Conservation (phyloP, 495 filamentous ascomycete species). For the Terfezia boudieri region DNA sequence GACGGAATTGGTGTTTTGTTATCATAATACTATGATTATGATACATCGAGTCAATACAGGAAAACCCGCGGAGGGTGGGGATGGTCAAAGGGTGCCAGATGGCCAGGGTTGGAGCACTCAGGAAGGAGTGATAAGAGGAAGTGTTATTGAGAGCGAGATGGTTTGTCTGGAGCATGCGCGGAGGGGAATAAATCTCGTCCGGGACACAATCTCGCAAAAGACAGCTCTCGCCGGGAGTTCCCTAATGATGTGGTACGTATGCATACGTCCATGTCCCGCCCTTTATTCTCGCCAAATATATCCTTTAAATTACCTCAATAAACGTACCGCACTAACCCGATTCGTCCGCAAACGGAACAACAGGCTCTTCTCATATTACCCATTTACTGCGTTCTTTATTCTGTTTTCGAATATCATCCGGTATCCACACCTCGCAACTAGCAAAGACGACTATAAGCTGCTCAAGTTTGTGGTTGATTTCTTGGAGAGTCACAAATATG, state of each 20-base stretch:
- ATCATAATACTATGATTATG: neutral
- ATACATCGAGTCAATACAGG: neutral
- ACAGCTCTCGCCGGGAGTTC: slow-evolving; percentile 12
- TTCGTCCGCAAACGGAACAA: neutral
- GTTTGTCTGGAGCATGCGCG: slow-evolving; percentile 13
- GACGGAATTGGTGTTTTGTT: neutral
- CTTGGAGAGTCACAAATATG: neutral
- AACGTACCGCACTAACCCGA: no score
- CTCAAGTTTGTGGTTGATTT: neutral
- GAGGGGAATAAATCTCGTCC: slow-evolving; percentile 11
- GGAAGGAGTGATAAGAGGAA: no score
- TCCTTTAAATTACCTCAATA: no score
- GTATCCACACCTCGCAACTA: slow-evolving; percentile 15
- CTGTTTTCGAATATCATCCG: slow-evolving; percentile 25
- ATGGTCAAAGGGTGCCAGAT: neutral
- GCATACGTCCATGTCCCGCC: no score
- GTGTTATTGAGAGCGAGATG: slow-evolving; percentile 5
- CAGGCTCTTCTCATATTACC: slow-evolving; percentile 19
- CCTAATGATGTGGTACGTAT: slow-evolving; percentile 15
- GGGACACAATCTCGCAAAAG: slow-evolving; percentile 10
- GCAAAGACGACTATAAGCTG: neutral
- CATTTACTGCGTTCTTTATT: slow-evolving; percentile 21
- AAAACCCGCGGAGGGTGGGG: neutral
- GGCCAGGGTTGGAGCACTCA: neutral
- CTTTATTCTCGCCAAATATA: no score